Percentiles rank a stretch among this genome's conserved stretches.
phyloP scores from a whole-genome alignment of 495 filamentous ascomycete species.

The Penicillium canariense region DNA sequence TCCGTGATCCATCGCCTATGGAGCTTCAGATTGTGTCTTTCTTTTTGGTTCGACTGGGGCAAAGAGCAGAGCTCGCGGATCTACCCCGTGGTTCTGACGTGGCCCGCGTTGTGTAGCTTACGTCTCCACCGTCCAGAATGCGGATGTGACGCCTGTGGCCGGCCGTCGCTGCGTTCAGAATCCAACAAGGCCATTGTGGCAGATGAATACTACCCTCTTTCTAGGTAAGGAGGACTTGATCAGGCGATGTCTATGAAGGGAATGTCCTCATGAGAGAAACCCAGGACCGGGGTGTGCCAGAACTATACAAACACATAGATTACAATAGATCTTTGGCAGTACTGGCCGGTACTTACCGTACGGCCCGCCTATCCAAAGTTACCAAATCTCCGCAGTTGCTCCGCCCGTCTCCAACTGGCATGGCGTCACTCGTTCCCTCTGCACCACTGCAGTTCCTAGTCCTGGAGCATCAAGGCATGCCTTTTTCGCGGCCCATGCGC shows the following conservation, averaged over 20 bases:
- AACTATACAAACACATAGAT: too few species aligned
- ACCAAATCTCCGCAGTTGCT: slow-evolving; percentile 1
- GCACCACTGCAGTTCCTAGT: not conserved
- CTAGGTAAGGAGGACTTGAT: not conserved
- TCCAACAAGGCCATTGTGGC: not conserved
- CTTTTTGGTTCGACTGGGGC: not conserved
- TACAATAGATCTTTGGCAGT: too few species aligned
- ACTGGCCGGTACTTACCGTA: too few species aligned
- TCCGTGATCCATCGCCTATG: too few species aligned
- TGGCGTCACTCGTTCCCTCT: slow-evolving; percentile 7
- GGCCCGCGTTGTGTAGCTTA: not conserved
- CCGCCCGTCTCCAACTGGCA: not conserved
- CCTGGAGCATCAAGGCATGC: slow-evolving; percentile 3
- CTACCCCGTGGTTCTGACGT: not conserved
- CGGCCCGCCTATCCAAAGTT: too few species aligned
- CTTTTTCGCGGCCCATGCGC: not conserved
- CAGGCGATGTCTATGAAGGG: not conserved
- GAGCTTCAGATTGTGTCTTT: too few species aligned
- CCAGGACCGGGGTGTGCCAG: too few species aligned
- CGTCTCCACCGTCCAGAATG: slow-evolving; percentile 22
- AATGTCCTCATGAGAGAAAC: slow-evolving; percentile 1
- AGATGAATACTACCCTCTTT: not conserved
- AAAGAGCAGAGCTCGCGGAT: not conserved
- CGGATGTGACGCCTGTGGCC: slow-evolving; percentile 16
- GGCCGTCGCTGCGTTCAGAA: slow-evolving; percentile 11